Conservation (phyloP, 371 early-diverging fungal genomes). For the Chytridium lagenaria region DNA sequence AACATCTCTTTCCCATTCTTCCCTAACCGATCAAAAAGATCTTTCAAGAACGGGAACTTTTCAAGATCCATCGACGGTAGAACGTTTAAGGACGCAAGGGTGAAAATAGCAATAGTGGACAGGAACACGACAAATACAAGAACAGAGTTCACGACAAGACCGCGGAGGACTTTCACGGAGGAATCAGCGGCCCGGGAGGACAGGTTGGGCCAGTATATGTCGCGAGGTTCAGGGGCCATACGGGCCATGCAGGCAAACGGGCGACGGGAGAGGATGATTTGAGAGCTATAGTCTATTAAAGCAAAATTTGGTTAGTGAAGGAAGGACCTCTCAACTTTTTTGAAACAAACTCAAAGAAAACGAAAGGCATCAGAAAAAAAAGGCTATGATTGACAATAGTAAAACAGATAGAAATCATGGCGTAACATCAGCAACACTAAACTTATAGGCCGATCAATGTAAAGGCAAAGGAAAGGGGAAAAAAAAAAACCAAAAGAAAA, state of each 20-base stretch:
- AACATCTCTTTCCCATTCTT: conserved; percentile 60
- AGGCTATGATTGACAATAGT: neutral
- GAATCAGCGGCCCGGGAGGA: conserved; percentile 60
- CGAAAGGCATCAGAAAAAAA: neutral
- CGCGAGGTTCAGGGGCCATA: conserved; percentile 92
- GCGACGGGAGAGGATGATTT: conserved; percentile 69
- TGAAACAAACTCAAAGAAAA: no score
- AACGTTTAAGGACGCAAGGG: conserved; percentile 65
- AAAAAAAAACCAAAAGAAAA: neutral
- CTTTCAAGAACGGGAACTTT: conserved; percentile 59
- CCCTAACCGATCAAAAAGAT: conserved; percentile 60
- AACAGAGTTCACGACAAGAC: conserved; percentile 49
- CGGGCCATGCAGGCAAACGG: conserved; percentile 73
- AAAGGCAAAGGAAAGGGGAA: neutral
- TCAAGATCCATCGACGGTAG: conserved; percentile 75
- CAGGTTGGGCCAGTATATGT: conserved; percentile 86
- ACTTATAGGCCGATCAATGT: no score
- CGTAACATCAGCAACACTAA: no score
- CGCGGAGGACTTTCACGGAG: conserved; percentile 57
- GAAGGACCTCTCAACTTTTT: no score
- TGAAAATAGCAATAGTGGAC: conserved; percentile 58
- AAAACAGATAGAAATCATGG: no score
- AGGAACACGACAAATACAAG: conserved; percentile 47
- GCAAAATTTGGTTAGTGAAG: no score
- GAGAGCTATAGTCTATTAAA: conserved; percentile 49